phyloP scores from a whole-genome alignment of 1,284 basidiomycete species.

The Puccinia hordei region DNA sequence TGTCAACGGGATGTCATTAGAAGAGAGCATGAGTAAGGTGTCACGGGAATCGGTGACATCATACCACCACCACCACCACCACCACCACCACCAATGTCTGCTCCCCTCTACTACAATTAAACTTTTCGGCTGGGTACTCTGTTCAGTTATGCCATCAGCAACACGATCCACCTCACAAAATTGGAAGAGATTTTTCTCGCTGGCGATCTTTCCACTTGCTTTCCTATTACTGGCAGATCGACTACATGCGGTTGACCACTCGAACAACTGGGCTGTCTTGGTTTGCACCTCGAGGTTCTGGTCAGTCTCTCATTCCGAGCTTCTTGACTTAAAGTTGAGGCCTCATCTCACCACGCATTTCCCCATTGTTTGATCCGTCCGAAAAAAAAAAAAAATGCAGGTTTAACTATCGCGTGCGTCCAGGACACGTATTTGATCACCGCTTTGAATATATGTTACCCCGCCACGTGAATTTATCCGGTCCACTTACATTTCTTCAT shows the following conservation, averaged over 20 bases:
- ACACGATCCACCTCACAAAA: too few species aligned
- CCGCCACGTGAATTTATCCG: background rate
- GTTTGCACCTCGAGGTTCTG: conserved; percentile 92
- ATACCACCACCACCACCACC: too few species aligned
- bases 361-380: background rate
- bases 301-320: conserved; percentile 57
- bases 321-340: too few species aligned
- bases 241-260: conserved; percentile 54
- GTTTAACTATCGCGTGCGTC: conserved; percentile 90
- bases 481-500: conserved; percentile 24
- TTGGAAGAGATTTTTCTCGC: background rate
- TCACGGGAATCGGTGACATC: background rate
- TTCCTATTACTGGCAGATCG: background rate
- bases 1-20: background rate
- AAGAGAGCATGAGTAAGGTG: background rate
- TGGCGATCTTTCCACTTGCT: background rate
- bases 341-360: background rate
- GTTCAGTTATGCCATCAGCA: too few species aligned
- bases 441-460: background rate
- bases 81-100: too few species aligned
- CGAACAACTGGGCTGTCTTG: conserved; percentile 98
- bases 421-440: background rate
- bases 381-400: conserved; percentile 54
- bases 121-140: too few species aligned
- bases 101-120: too few species aligned